Percentiles rank a stretch among this genome's conserved stretches.
These are phyloP conservation scores for Ogataea minuta DNA, from an alignment of 805 yeast species.

Conservation along the genomic window DNA sequence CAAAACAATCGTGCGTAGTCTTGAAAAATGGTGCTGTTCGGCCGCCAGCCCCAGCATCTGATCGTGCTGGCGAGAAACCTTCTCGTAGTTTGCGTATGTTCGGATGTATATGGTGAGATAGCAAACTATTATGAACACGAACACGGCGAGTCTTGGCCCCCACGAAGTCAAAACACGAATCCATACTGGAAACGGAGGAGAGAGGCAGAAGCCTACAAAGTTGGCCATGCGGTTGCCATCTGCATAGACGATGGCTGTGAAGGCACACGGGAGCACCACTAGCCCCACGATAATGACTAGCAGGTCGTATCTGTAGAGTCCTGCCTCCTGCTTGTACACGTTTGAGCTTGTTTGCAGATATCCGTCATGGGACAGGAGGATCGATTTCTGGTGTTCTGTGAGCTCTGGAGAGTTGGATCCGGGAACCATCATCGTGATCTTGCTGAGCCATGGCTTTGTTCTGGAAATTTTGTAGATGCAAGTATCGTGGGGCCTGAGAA, in stretches of 20 bases:
- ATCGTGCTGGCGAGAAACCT: constrained; percentile 15
- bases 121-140: constrained; percentile 14
- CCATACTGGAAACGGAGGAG: constrained; percentile 19
- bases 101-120: constrained; percentile 23
- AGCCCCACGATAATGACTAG: constrained; percentile 2
- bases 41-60: constrained; percentile 2
- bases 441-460: not conserved
- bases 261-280: constrained; percentile 10
- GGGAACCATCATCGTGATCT: not conserved
- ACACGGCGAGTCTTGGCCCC: constrained; percentile 16
- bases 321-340: constrained; percentile 20
- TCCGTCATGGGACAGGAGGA: constrained; percentile 14
- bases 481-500: constrained; percentile 11
- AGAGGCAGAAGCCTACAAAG: constrained; percentile 17
- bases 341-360: constrained; percentile 12
- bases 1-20: constrained; percentile 7
- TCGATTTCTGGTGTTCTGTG: constrained; percentile 11
- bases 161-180: constrained; percentile 19
- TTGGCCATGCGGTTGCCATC: constrained; percentile 16
- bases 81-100: constrained; percentile 14
- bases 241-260: constrained; percentile 13
- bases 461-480: not conserved
- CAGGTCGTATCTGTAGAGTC: constrained; percentile 16
- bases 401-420: not conserved
- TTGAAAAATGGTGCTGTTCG: not conserved